These are phyloP conservation scores for Xylaria scruposa DNA, from an alignment of 495 filamentous ascomycete genomes.

Conservation along the genomic window DNA sequence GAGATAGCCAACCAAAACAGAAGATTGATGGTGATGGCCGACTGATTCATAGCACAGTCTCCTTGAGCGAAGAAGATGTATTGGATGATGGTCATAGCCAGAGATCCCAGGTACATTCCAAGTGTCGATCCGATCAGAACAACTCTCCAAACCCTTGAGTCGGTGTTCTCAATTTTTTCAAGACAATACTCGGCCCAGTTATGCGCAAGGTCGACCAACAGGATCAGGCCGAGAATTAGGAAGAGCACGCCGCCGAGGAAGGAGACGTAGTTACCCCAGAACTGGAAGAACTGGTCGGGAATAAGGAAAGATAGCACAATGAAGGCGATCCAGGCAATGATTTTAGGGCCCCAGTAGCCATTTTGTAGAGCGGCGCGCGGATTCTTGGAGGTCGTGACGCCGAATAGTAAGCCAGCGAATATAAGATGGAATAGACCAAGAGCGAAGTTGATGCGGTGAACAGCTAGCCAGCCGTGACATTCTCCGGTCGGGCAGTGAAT, in stretches of 20 bases:
- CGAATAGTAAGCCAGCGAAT: constrained; percentile 81
- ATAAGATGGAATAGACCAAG: constrained; percentile 92
- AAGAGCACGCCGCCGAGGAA: constrained; percentile 91
- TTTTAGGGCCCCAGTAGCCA: constrained; percentile 83
- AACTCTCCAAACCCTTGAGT: constrained; percentile 82
- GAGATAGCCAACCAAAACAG: constrained; percentile 83
- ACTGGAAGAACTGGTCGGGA: constrained; percentile 91
- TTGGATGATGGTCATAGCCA: constrained; percentile 95
- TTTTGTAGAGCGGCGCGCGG: constrained; percentile 90
- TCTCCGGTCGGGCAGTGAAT: constrained; percentile 89
- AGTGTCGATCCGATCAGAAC: constrained; percentile 91
- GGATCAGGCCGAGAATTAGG: constrained; percentile 87
- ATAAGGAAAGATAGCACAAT: constrained; percentile 95
- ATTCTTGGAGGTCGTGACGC: constrained; percentile 86
- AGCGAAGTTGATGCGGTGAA: constrained; percentile 96
- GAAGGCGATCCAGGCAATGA: constrained; percentile 80
- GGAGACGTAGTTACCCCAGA: constrained; percentile 94
- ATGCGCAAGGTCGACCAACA: constrained; percentile 94
- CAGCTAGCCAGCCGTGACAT: constrained; percentile 94
- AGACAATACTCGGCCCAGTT: constrained; percentile 98
- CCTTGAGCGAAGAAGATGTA: constrained; percentile 92
- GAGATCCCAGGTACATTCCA: constrained; percentile 87
- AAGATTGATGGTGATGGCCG: constrained; percentile 78
- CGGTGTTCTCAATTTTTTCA: constrained; percentile 87
- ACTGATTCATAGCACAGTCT: constrained; percentile 94